phyloP scores from a whole-genome alignment of 371 early-diverging fungal genomes.

The Circinella umbellata region DNA sequence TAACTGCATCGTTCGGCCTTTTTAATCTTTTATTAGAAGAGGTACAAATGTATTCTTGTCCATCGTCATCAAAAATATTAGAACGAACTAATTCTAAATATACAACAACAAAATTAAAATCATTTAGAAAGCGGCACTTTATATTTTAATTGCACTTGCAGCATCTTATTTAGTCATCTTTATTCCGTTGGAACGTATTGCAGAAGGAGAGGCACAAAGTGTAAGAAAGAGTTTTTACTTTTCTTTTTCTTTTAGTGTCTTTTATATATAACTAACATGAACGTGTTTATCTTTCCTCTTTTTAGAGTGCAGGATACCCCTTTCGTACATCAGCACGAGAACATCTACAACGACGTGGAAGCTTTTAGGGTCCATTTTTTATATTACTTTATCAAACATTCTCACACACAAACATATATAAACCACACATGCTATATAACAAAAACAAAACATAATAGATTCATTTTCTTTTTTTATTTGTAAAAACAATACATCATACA shows the following conservation, averaged over 20 bases:
- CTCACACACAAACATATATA: neutral
- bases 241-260: neutral
- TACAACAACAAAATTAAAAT: neutral
- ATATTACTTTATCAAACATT: neutral
- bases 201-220: conserved; percentile 21
- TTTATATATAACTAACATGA: neutral
- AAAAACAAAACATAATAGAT: neutral
- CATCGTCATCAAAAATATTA: neutral
- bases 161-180: conserved; percentile 23
- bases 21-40: conserved; percentile 20
- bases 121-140: conserved; percentile 19
- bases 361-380: conserved; percentile 16
- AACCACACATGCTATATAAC: neutral
- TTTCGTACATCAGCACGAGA: conserved; percentile 31
- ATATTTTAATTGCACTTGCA: conserved; percentile 13
- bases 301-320: conserved; percentile 25
- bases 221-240: conserved; percentile 10
- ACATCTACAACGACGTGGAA: conserved; percentile 28
- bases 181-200: conserved; percentile 27
- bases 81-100: neutral
- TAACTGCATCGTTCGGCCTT: conserved; percentile 26
- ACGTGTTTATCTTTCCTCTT: neutral
- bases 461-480: neutral
- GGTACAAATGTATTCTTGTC: conserved; percentile 4
- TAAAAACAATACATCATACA: neutral